Evolutionary conservation across 2,329 filamentous ascomycete genomes (phyloP).

Genomic region (Aspergillus neoniger): DNA sequence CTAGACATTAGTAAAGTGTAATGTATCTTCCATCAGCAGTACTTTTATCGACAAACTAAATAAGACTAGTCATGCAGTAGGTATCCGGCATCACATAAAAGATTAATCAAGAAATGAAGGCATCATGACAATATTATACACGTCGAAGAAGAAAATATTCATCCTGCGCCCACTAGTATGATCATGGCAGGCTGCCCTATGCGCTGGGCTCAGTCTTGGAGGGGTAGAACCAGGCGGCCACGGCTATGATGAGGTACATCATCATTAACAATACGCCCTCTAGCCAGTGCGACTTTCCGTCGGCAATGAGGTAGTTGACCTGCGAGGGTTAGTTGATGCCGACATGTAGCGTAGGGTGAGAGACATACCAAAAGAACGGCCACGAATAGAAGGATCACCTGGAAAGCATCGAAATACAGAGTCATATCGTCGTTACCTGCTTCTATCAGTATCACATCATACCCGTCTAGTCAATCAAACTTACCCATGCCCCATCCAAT

Average conservation of each 20-base stretch:
- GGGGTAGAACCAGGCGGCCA: slow-evolving; percentile 53
- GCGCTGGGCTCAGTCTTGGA: not conserved
- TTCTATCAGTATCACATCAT: slow-evolving; percentile 9
- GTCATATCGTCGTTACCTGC: slow-evolving; percentile 63
- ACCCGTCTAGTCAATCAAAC: not conserved
- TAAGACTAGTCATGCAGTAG: not conserved
- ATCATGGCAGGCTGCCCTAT: not conserved
- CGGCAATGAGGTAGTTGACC: slow-evolving; percentile 65
- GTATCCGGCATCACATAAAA: not conserved
- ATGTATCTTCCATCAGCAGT: no score
- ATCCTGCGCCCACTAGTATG: no score
- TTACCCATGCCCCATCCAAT: slow-evolving; percentile 61
- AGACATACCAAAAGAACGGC: slow-evolving; percentile 47
- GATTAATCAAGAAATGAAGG: not conserved
- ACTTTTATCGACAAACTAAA: no score
- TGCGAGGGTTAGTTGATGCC: slow-evolving; percentile 28
- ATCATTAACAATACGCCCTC: slow-evolving; percentile 63
- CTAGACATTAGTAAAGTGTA: no score
- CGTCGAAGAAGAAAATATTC: not conserved
- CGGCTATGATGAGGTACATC: slow-evolving; percentile 63
- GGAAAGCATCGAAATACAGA: slow-evolving; percentile 83
- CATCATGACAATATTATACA: not conserved
- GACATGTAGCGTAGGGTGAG: not conserved
- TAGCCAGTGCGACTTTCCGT: slow-evolving; percentile 61
- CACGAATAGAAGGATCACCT: slow-evolving; percentile 68